Conservation (phyloP, 176 grass and related monocot species). For the Carex myosuroides region DNA sequence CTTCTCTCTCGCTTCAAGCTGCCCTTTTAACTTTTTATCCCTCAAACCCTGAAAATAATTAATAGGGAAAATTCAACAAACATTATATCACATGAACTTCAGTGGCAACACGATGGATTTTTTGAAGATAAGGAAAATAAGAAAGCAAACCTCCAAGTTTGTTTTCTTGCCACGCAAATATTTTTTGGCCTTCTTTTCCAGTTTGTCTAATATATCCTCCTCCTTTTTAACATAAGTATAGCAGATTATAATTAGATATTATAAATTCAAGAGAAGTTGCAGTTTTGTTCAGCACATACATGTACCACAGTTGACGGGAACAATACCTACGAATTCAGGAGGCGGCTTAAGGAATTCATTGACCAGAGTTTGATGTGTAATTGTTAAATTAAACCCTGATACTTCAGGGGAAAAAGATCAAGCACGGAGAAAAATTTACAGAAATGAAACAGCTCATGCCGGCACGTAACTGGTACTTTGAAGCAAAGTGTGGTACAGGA, state of each 20-base stretch:
- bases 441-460: not conserved
- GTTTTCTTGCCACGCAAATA: constrained; percentile 58
- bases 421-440: not conserved
- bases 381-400: not conserved
- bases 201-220: constrained; percentile 38
- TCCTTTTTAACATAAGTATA: not conserved
- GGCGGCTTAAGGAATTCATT: not conserved
- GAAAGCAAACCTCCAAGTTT: constrained; percentile 43
- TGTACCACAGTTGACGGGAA: not conserved
- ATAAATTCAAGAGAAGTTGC: not conserved
- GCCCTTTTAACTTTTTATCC: constrained; percentile 79
- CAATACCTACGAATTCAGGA: not conserved
- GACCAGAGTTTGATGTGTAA: not conserved
- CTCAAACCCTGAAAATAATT: constrained; percentile 33
- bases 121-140: not conserved
- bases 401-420: not conserved
- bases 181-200: constrained; percentile 57
- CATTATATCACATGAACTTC: not conserved
- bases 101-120: not conserved
- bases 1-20: constrained; percentile 63
- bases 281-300: not conserved
- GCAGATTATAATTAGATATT: not conserved
- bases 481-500: not conserved
- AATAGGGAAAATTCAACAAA: constrained; percentile 12
- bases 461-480: not conserved